phyloP scores from a whole-genome alignment of 1,139 yeast species.

The Suhomyces ambrosiae region DNA sequence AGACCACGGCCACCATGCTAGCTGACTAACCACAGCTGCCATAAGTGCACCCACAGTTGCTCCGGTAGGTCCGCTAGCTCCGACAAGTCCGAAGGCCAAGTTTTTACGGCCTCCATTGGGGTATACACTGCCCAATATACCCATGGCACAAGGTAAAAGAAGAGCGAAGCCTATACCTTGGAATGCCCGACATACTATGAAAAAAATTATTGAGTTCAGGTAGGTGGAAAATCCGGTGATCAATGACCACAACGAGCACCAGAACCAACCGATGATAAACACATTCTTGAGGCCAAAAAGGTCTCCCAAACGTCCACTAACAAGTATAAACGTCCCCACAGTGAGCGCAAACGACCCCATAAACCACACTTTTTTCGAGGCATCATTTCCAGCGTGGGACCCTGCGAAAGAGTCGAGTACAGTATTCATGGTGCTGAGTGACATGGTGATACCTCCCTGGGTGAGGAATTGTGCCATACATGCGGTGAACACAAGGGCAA shows the following conservation, averaged over 20 bases:
- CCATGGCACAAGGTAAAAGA: slow-evolving; percentile 55
- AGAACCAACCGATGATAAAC: slow-evolving; percentile 45
- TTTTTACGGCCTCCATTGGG: slow-evolving; percentile 51
- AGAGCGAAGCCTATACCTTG: slow-evolving; percentile 60
- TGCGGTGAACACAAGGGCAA: slow-evolving; percentile 17
- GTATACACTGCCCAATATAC: slow-evolving; percentile 51
- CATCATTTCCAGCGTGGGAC: slow-evolving; percentile 15
- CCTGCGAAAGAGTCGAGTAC: slow-evolving; percentile 32
- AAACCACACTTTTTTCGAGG: slow-evolving; percentile 50
- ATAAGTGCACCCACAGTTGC: slow-evolving; percentile 52
- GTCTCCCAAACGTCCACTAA: slow-evolving; percentile 57
- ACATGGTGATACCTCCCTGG: slow-evolving; percentile 44
- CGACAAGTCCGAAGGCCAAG: slow-evolving; percentile 51
- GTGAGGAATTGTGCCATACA: slow-evolving; percentile 36
- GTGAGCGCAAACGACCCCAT: slow-evolving; percentile 60
- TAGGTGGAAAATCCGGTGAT: slow-evolving; percentile 53
- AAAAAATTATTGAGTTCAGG: slow-evolving; percentile 45
- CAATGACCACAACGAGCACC: slow-evolving; percentile 47
- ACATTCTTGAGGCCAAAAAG: slow-evolving; percentile 51
- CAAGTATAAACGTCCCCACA: slow-evolving; percentile 55
- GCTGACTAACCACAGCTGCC: slow-evolving; percentile 49
- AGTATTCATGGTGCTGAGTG: slow-evolving; percentile 42
- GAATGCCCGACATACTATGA: slow-evolving; percentile 53
- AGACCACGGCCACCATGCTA: slow-evolving; percentile 55
- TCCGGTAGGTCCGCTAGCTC: slow-evolving; percentile 59